These are phyloP conservation scores for Lenzites betulinus DNA, from an alignment of 768 basidiomycete species.

Conservation along the genomic window DNA sequence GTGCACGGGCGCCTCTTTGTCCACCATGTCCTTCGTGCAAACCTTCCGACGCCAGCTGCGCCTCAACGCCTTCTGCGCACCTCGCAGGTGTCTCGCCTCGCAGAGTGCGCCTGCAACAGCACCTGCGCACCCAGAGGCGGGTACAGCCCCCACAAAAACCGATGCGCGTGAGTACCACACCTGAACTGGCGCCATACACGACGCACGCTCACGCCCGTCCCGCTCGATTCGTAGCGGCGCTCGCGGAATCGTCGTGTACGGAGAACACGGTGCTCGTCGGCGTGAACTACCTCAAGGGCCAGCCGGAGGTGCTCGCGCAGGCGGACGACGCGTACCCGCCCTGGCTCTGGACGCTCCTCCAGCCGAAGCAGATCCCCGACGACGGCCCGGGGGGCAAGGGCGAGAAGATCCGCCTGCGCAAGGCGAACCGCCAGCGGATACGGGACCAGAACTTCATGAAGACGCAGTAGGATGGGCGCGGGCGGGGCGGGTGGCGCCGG, in stretches of 20 bases:
- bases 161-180: background rate
- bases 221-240: conserved; percentile 11
- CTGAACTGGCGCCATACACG: background rate
- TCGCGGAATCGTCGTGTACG: conserved; percentile 60
- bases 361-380: conserved; percentile 60
- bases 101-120: conserved; percentile 10
- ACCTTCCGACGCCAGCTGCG: conserved; percentile 27
- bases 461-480: conserved; percentile 51
- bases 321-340: conserved; percentile 85
- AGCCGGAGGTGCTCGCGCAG: conserved; percentile 71
- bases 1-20: conserved; percentile 6
- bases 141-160: background rate
- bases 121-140: background rate
- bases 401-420: conserved; percentile 52
- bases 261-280: conserved; percentile 79
- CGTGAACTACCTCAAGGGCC: conserved; percentile 80
- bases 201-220: background rate
- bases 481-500: background rate
- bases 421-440: conserved; percentile 66
- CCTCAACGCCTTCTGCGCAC: conserved; percentile 22
- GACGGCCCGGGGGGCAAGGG: conserved; percentile 76
- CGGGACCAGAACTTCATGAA: conserved; percentile 87
- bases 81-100: conserved; percentile 27
- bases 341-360: conserved; percentile 84
- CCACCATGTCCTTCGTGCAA: conserved; percentile 32